A percentile compares a stretch with the other conserved stretches of the same genome.
Conservation (phyloP, 2,329 filamentous ascomycete genomes). For the Paracoccidioides brasiliensis region DNA sequence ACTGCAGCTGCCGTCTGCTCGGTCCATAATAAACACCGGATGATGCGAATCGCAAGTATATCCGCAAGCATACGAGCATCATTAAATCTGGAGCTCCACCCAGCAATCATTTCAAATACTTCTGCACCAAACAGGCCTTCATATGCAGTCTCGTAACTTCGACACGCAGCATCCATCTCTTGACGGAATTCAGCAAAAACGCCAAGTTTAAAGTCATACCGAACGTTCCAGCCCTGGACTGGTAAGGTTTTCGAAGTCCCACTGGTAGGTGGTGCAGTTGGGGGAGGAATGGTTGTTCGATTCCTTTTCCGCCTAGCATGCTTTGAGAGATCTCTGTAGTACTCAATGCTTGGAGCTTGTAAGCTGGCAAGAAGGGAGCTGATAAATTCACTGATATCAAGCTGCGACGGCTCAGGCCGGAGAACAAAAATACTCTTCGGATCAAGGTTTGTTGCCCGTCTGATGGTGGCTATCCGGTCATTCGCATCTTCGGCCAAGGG, state of each 20-base stretch:
- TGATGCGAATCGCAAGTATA: constrained; percentile 61
- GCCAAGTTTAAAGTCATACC: constrained; percentile 88
- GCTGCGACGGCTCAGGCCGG: constrained; percentile 55
- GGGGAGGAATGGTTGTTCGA: constrained; percentile 62
- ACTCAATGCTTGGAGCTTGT: constrained; percentile 66
- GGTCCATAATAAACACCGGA: constrained; percentile 72
- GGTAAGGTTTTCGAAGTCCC: constrained; percentile 81
- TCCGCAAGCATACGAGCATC: constrained; percentile 85
- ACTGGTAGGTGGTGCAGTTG: constrained; percentile 67
- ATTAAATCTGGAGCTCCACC: constrained; percentile 82
- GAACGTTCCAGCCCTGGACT: constrained; percentile 75
- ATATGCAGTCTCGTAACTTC: constrained; percentile 79
- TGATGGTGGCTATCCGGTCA: constrained; percentile 65
- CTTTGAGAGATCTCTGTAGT: constrained; percentile 88
- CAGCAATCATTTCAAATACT: constrained; percentile 75
- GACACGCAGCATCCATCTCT: constrained; percentile 75
- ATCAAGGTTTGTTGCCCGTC: constrained; percentile 66
- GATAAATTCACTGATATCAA: constrained; percentile 61
- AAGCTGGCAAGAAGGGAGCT: constrained; percentile 59
- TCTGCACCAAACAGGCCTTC: constrained; percentile 70
- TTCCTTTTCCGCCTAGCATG: constrained; percentile 80
- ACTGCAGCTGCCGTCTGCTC: constrained; percentile 67
- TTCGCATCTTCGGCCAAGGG: constrained; percentile 50
- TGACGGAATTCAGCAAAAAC: constrained; percentile 86
- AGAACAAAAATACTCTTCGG: constrained; percentile 77